These are phyloP conservation scores for Vitis vinifera DNA, from an alignment of 164 flowering plant species.

Conservation along the genomic window ASM3070453v1 NC_081820.1:13583001-13583500, in stretches of 20 bases:
- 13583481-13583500: too few species aligned
- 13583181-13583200: background rate
- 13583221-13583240: too few species aligned
- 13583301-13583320: slow-evolving; percentile 49
- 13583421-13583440: background rate
- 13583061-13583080: slow-evolving; percentile 30
- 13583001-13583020: too few species aligned
- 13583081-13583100: slow-evolving; percentile 40
- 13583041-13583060: too few species aligned
- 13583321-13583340: slow-evolving; percentile 57
- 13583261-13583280: too few species aligned
- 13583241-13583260: too few species aligned
- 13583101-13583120: slow-evolving; percentile 36
- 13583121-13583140: slow-evolving; percentile 42
- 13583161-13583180: slow-evolving; percentile 36
- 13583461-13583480: too few species aligned
- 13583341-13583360: slow-evolving; percentile 57
- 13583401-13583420: slow-evolving; percentile 23
- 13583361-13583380: slow-evolving; percentile 48
- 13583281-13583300: slow-evolving; percentile 36
- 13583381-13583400: slow-evolving; percentile 25
- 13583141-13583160: slow-evolving; percentile 28
- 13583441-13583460: too few species aligned
- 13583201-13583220: too few species aligned
- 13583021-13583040: too few species aligned